phyloP scores from a whole-genome alignment of 2,329 filamentous ascomycete species.

The Monosporascus ibericus region DNA sequence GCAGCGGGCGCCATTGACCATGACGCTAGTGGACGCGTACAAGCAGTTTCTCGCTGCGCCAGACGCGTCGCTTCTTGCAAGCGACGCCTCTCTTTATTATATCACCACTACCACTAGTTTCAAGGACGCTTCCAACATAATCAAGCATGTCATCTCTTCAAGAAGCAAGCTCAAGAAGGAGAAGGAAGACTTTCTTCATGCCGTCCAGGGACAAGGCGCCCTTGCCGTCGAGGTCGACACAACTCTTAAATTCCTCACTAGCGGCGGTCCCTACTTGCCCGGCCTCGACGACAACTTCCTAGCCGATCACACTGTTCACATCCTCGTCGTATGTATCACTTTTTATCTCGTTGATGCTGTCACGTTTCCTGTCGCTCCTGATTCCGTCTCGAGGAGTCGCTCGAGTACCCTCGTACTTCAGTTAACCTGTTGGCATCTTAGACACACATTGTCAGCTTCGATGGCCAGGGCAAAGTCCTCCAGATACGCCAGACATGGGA shows the following conservation, averaged over 20 bases:
- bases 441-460: slow-evolving; percentile 86
- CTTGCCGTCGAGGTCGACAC: slow-evolving; percentile 77
- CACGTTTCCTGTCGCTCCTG: not conserved
- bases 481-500: slow-evolving; percentile 94
- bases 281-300: slow-evolving; percentile 92
- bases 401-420: not conserved
- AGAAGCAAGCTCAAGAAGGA: slow-evolving; percentile 75
- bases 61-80: slow-evolving; percentile 55
- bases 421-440: slow-evolving; percentile 29
- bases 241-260: slow-evolving; percentile 70
- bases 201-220: slow-evolving; percentile 64
- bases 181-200: slow-evolving; percentile 67
- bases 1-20: slow-evolving; percentile 17
- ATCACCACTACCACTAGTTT: slow-evolving; percentile 79
- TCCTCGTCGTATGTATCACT: slow-evolving; percentile 68
- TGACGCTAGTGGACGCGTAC: slow-evolving; percentile 53
- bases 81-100: slow-evolving; percentile 72
- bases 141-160: slow-evolving; percentile 72
- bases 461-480: slow-evolving; percentile 68
- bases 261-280: slow-evolving; percentile 82
- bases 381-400: not conserved
- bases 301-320: slow-evolving; percentile 68
- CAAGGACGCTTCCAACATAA: slow-evolving; percentile 64
- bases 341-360: not conserved
- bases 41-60: slow-evolving; percentile 67